Evolutionary conservation across 139 green algal genomes (phyloP), one percentile per base, ranked within the genome.

Genomic region (Gonium pectorale): DNA sequence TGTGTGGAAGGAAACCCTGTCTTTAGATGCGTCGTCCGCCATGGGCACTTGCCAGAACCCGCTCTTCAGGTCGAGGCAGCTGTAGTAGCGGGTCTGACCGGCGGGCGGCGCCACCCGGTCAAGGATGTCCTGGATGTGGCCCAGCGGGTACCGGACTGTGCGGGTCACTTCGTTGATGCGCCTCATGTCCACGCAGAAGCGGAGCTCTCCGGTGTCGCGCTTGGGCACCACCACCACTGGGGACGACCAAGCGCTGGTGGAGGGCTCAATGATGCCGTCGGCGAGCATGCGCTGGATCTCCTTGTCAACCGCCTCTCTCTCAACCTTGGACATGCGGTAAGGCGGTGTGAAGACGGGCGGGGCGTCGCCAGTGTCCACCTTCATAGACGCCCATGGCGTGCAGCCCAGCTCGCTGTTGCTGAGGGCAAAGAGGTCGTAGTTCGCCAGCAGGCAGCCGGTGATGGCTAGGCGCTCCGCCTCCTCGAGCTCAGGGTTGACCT

Each of bases 221-320:
- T 4, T 64, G 17, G 43, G 43, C n/a, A 43, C 68, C 43, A 44
- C 29, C 29, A 60, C 68, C 22, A 54, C 67, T 13, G 67, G 67
- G 40, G 40, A 56, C 22, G 56, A 38, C 67, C 67, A 74, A 3
- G 67, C 22, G 67, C 67, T 74, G 67, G 22, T 74, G 19, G 67
- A 74, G 4, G 38, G 67, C 67, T 74, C 67, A 37, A 74, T 74
- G 67, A 74, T 54, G 40, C 67, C 67, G 67, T 74, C 67, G 6
- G 2, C 24, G 22, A 54, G 40, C 67, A 74, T 74, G 5, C 24
- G 19, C 4, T 21, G 22, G 22, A 74, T 35, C 40, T 74, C 67
- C 22, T 37, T 6, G 37, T 74, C 67, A 3, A 74, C 67, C 7
- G 67, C 41, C 26, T 13, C 68, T 44, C 41, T 60, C 43, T 77